Evolutionary conservation across 257 asterid species (phyloP).

Genomic region (Misopates orontium): DNA sequence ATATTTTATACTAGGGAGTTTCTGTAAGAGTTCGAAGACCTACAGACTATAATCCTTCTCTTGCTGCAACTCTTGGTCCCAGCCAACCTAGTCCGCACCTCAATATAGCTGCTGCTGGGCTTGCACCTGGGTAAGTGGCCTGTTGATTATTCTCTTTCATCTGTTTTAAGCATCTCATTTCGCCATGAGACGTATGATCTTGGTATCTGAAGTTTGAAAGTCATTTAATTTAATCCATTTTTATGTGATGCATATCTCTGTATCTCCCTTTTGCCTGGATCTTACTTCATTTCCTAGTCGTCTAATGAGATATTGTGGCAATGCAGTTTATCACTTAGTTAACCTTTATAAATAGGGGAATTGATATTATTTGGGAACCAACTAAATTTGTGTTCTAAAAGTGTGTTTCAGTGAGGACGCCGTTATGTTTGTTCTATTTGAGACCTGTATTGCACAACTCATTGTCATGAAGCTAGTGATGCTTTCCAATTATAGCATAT

Average conservation of each 20-base stretch:
- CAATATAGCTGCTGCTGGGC: conserved; percentile 61
- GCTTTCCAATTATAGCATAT: conserved; percentile 18
- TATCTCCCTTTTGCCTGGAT: not conserved
- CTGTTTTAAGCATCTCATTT: conserved; percentile 1
- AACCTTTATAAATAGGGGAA: not conserved
- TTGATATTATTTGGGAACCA: not conserved
- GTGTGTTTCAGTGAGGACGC: not conserved
- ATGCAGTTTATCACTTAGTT: not conserved
- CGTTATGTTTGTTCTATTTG: conserved; percentile 12
- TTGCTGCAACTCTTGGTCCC: conserved; percentile 64
- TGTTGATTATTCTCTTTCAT: not conserved
- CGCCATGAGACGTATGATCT: not conserved
- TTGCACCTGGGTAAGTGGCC: conserved; percentile 51
- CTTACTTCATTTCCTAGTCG: not conserved
- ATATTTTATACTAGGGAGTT: conserved; percentile 40
- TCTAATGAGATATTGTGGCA: not conserved
- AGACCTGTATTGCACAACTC: conserved; percentile 16
- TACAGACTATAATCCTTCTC: conserved; percentile 55
- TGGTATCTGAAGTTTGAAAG: conserved; percentile 7
- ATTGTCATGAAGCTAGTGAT: conserved; percentile 18
- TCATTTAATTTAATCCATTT: not conserved
- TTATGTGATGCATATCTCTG: not conserved
- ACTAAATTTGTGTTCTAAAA: conserved; percentile 16
- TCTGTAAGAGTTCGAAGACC: conserved; percentile 61
- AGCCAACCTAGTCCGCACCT: conserved; percentile 62